A percentile compares a stretch with the other conserved stretches of the same genome.
Conservation (phyloP, 106 monocot species). For the Dendrobium catenatum region DNA sequence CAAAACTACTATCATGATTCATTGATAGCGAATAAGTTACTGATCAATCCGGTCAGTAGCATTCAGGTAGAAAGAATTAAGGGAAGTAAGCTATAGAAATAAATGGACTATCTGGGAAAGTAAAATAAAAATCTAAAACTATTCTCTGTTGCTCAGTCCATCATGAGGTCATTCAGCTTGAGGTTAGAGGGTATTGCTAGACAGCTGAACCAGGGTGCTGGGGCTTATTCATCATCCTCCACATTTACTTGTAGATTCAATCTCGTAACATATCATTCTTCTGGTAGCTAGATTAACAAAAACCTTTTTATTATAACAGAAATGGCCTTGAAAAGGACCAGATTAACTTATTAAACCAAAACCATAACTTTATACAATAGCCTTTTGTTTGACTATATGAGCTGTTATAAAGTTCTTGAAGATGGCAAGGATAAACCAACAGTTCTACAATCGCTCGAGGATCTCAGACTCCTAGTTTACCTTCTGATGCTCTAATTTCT, state of each 20-base stretch:
- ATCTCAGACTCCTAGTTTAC: too few relatives aligned
- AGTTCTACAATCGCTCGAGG: too few relatives aligned
- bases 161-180: not conserved
- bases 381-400: not conserved
- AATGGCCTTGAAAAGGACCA: not conserved
- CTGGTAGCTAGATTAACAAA: not conserved
- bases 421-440: too few relatives aligned
- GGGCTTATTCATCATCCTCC: not conserved
- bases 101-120: not conserved
- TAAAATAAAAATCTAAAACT: not conserved
- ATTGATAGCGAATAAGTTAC: not conserved
- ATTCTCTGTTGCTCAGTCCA: not conserved
- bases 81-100: not conserved
- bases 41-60: too few relatives aligned
- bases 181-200: not conserved
- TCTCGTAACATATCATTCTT: not conserved
- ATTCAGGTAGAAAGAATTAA: too few relatives aligned
- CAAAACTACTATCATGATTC: not conserved
- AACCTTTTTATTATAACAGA: not conserved
- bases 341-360: not conserved
- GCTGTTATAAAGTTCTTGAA: not conserved
- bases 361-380: not conserved
- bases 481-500: too few relatives aligned
- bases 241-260: not conserved
- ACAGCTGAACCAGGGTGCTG: not conserved